A percentile compares a stretch with the other conserved stretches of the same genome.
Evolutionary conservation across 2,329 filamentous ascomycete genomes (phyloP).

Genomic region (Trichoderma aggressivum): DNA sequence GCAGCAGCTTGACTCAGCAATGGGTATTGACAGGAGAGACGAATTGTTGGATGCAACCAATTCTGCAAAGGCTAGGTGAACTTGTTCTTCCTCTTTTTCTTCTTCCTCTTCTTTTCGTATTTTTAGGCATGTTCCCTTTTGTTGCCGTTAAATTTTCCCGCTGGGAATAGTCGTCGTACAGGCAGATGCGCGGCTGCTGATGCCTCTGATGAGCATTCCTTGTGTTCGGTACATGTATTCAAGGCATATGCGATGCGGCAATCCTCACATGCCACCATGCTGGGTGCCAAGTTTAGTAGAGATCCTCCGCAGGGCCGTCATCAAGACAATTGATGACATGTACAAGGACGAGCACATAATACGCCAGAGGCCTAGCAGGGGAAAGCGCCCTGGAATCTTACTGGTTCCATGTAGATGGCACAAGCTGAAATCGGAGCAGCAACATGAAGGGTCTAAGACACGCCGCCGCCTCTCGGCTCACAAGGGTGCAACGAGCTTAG

Average conservation of each 20-base stretch:
- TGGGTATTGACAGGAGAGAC: background rate
- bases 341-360: background rate
- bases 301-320: background rate
- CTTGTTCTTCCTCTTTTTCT: background rate
- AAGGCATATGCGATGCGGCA: background rate
- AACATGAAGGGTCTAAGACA: constrained; percentile 18
- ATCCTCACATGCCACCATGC: background rate
- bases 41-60: background rate
- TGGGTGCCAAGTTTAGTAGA: background rate
- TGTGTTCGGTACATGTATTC: background rate
- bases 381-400: constrained; percentile 9
- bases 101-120: background rate
- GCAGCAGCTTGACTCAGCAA: background rate
- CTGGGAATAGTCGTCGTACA: background rate
- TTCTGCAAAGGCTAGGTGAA: background rate
- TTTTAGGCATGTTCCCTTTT: background rate
- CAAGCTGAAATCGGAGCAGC: constrained; percentile 15
- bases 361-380: background rate
- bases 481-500: constrained; percentile 17
- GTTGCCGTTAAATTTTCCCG: background rate
- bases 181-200: background rate
- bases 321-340: background rate
- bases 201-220: background rate
- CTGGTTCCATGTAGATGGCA: constrained; percentile 16
- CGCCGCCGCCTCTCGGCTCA: constrained; percentile 18